phyloP scores from a whole-genome alignment of 331 rosid genomes.

The Erythrophleum ivorense region DNA sequence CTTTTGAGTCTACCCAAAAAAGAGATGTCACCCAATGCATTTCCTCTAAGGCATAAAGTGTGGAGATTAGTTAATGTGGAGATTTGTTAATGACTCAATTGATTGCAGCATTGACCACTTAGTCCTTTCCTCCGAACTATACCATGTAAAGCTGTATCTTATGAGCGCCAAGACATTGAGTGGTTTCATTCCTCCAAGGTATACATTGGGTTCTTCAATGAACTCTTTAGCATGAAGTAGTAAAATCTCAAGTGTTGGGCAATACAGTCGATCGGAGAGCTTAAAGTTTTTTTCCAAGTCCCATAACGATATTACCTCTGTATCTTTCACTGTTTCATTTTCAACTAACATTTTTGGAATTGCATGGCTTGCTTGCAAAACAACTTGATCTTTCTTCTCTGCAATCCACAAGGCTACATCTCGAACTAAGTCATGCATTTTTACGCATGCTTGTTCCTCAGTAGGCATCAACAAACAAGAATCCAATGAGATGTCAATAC shows the following conservation, averaged over 20 bases:
- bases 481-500: constrained; percentile 13
- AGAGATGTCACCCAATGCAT: constrained; percentile 25
- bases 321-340: neutral
- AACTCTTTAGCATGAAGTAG: neutral
- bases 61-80: neutral
- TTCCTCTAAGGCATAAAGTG: constrained; percentile 28
- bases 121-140: too few relatives aligned
- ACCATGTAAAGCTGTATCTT: neutral
- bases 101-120: neutral
- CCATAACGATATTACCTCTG: constrained; percentile 28
- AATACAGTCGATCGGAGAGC: neutral
- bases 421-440: constrained; percentile 37
- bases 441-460: neutral
- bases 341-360: neutral
- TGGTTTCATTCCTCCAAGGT: constrained; percentile 2
- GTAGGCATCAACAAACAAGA: constrained; percentile 10
- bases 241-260: constrained; percentile 26
- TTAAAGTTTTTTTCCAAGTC: neutral
- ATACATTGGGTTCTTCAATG: too few relatives aligned
- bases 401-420: constrained; percentile 40
- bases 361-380: neutral
- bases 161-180: constrained; percentile 26
- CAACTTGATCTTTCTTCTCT: neutral
- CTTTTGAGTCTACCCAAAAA: neutral
- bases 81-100: neutral